Conservation (phyloP, 352 stramenopile species). For the Elongisporangium undulatum region DNA sequence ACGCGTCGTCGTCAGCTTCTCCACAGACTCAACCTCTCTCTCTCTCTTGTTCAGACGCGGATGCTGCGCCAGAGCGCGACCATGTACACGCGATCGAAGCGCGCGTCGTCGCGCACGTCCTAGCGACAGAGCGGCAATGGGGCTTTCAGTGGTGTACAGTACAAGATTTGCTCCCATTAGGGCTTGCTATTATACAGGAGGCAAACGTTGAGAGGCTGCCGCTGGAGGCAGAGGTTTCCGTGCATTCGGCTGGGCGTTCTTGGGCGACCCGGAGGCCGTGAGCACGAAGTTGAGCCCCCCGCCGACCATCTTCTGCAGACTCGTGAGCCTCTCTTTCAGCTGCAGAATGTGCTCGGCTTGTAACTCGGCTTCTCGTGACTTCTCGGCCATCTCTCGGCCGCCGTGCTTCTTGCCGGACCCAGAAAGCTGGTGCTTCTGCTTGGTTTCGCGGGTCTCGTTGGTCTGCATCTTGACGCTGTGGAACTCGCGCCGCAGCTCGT, state of each 20-base stretch:
- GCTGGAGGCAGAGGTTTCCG: slow-evolving; percentile 28
- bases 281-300: slow-evolving; percentile 55
- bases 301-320: slow-evolving; percentile 59
- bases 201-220: slow-evolving; percentile 39
- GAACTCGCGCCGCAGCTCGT: slow-evolving; percentile 80
- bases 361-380: slow-evolving; percentile 58
- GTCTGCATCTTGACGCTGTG: slow-evolving; percentile 73
- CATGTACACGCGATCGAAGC: slow-evolving; percentile 80
- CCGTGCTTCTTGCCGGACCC: slow-evolving; percentile 3
- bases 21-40: slow-evolving; percentile 1
- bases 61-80: slow-evolving; percentile 76
- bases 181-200: slow-evolving; percentile 58
- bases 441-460: slow-evolving; percentile 48
- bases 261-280: slow-evolving; percentile 25
- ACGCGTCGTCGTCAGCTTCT: not conserved
- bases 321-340: slow-evolving; percentile 55
- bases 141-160: not conserved
- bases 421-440: slow-evolving; percentile 19
- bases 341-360: slow-evolving; percentile 72
- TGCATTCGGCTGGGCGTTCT: slow-evolving; percentile 12
- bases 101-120: slow-evolving; percentile 17
- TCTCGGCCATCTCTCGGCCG: slow-evolving; percentile 32
- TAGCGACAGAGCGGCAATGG: not conserved
- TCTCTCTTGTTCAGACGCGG: slow-evolving; percentile 34
- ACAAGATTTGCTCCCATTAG: not conserved